Evolutionary conservation across 176 grass and related monocot species (phyloP).

Genomic region (Eremochloa ophiuroides): DNA sequence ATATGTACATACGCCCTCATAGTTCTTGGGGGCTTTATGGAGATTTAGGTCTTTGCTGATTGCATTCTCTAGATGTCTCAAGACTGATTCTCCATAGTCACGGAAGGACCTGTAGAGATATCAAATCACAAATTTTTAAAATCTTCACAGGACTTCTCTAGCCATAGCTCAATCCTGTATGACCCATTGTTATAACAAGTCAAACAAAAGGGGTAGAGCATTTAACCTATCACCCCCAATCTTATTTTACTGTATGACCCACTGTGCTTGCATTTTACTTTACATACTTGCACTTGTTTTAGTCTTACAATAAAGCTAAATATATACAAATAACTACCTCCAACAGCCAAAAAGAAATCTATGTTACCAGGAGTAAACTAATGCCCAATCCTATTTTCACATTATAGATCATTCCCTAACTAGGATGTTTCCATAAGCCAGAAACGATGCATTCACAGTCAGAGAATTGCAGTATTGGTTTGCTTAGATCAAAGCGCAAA

Average conservation of each 20-base stretch:
- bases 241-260: background rate
- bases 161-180: background rate
- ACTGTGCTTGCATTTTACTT: background rate
- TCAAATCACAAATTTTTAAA: slow-evolving; percentile 1
- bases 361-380: background rate
- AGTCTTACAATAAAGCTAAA: background rate
- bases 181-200: background rate
- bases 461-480: background rate
- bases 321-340: background rate
- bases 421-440: background rate
- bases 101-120: slow-evolving; percentile 63
- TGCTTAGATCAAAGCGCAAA: background rate
- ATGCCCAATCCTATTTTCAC: background rate
- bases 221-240: background rate
- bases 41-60: slow-evolving; percentile 53
- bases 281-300: background rate
- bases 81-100: slow-evolving; percentile 84
- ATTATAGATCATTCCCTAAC: background rate
- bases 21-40: slow-evolving; percentile 57
- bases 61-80: slow-evolving; percentile 74
- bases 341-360: background rate
- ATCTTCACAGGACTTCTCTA: background rate
- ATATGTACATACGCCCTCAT: slow-evolving; percentile 71
- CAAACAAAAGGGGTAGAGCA: background rate
- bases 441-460: background rate